These are phyloP conservation scores for Ogataea degrootiae DNA, from an alignment of 805 yeast genomes.

Conservation along the genomic window DNA sequence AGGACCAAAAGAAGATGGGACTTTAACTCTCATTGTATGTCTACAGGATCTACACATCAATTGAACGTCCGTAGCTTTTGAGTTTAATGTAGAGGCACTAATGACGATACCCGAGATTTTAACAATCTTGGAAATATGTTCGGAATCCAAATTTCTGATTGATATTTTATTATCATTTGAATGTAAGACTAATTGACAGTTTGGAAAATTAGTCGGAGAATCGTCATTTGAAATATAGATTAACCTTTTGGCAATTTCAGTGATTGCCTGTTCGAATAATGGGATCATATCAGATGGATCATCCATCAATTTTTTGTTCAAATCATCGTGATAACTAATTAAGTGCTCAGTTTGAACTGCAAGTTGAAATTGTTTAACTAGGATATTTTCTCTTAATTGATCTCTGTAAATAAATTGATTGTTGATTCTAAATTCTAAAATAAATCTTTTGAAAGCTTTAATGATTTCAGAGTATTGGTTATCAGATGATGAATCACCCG, in stretches of 20 bases:
- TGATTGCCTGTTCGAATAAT: conserved; percentile 73
- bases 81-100: conserved; percentile 80
- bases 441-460: conserved; percentile 74
- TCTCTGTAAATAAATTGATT: conserved; percentile 84
- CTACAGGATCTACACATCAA: conserved; percentile 85
- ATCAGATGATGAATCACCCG: conserved; percentile 65
- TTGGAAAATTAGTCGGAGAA: conserved; percentile 57
- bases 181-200: conserved; percentile 73
- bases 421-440: conserved; percentile 80
- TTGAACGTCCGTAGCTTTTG: conserved; percentile 81
- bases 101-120: conserved; percentile 91
- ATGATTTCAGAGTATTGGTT: conserved; percentile 63
- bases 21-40: conserved; percentile 62
- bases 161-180: conserved; percentile 69
- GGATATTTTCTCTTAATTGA: conserved; percentile 80
- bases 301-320: conserved; percentile 77
- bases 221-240: conserved; percentile 50
- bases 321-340: conserved; percentile 81
- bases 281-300: conserved; percentile 89
- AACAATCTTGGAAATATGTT: conserved; percentile 83
- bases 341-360: conserved; percentile 79
- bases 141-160: conserved; percentile 79
- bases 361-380: conserved; percentile 68
- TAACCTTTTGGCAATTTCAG: conserved; percentile 79
- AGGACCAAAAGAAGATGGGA: conserved; percentile 67